Base-by-base conservation (phyloP, 805 yeast species). In the Wickerhamomyces chambardii region DNA sequence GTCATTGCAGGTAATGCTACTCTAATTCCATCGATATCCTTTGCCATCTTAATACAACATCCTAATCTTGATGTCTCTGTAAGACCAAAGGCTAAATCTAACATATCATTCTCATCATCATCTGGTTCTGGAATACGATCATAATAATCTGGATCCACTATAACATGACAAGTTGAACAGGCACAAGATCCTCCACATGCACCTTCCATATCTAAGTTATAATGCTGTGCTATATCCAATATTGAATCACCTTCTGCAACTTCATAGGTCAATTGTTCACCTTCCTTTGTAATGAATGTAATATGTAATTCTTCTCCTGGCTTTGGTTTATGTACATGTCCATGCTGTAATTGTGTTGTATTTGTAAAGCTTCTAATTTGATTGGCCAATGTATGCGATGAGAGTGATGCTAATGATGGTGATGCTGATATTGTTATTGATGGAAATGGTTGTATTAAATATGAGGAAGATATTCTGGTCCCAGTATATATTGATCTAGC, bases 171-270 rank as follows among this genome's bases (percentile, higher is more conserved):
- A 0, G 98, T 92, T 5, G 97, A 87, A 57, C 98, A 92, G 1
- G 98, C 98, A 67, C 98, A 92, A 4, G 97, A 86, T 4, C 97
- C 98, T 17, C 98, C 98, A 61, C 98, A 92, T 0, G 98, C 98
- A 31, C 85, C 95, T 57, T 92, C 98, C 92, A 92, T 89, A 46
- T 92, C 98, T 38, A 92, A 59, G 49, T 89, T 82, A 53, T 89
- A 62, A 4, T 92, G 94, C 61, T 92, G 97, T 6, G 97, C 98
- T 37, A 92, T 86, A 55, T 92, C 98, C 55, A 92, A 63, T 19
- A 92, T 53, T 27, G 87, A 77, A 53, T 92, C 98, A 12, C 97
- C 97, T 47, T 82, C 95, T 3, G 90, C 80, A 2, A 82, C 97
- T 51, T 87, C 96, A 47, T 73, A 74, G 1, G 83, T 75, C 44